A percentile compares a stretch with the other conserved stretches of the same genome.
Conservation (phyloP, 495 filamentous ascomycete species). For the Xylaria telfairii region DNA sequence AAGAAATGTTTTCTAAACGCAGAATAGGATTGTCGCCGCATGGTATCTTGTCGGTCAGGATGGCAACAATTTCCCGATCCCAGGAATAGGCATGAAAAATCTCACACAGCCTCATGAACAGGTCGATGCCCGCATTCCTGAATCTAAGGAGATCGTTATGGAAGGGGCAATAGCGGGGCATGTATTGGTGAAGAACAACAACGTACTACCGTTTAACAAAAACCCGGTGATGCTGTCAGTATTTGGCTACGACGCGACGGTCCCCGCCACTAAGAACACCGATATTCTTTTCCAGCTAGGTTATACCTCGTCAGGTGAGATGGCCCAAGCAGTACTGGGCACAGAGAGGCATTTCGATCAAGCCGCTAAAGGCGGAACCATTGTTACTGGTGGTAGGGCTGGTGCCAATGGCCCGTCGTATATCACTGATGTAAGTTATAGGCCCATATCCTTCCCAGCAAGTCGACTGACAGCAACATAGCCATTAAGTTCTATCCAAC, state of each 20-base stretch:
- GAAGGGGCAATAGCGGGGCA: slow-evolving; percentile 60
- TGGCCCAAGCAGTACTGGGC: slow-evolving; percentile 40
- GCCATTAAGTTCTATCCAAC: slow-evolving; percentile 67
- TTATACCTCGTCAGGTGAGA: slow-evolving; percentile 41
- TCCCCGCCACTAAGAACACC: slow-evolving; percentile 41
- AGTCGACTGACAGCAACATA: slow-evolving; percentile 36
- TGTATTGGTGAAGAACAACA: slow-evolving; percentile 69
- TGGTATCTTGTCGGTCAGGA: slow-evolving; percentile 65
- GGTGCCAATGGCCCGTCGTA: slow-evolving; percentile 57
- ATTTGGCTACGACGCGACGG: slow-evolving; percentile 54
- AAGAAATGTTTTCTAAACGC: slow-evolving; percentile 4
- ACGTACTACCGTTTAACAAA: slow-evolving; percentile 58
- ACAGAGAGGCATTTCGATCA: slow-evolving; percentile 38
- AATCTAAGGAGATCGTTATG: slow-evolving; percentile 48
- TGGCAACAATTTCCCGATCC: slow-evolving; percentile 51
- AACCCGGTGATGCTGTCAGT: slow-evolving; percentile 54
- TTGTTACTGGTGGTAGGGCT: slow-evolving; percentile 57
- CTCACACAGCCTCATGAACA: slow-evolving; percentile 59
- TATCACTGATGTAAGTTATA: slow-evolving; percentile 41
- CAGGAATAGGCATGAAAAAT: slow-evolving; percentile 57
- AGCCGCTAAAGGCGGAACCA: slow-evolving; percentile 48
- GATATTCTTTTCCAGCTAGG: slow-evolving; percentile 40
- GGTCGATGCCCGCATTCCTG: slow-evolving; percentile 57
- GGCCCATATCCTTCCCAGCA: not conserved
- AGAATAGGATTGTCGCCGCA: slow-evolving; percentile 60